These are phyloP conservation scores for Achaetomiella virescens DNA, from an alignment of 495 filamentous ascomycete genomes.

Conservation along the genomic window DNA sequence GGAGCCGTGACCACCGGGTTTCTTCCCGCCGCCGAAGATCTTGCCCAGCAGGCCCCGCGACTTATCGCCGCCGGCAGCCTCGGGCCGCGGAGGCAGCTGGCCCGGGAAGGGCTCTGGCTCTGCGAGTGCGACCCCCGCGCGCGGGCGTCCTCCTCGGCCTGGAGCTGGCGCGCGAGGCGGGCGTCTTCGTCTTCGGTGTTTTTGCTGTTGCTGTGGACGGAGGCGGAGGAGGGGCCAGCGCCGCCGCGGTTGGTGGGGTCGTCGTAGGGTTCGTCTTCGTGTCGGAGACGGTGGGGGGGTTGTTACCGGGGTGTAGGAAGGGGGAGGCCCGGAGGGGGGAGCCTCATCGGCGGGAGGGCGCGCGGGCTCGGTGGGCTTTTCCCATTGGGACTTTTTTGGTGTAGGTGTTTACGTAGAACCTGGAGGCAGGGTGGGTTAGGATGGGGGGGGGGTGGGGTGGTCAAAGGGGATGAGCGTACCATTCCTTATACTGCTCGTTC, in stretches of 20 bases:
- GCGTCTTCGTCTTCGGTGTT: conserved; percentile 57
- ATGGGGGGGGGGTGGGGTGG: background rate
- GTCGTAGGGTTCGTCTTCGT: conserved; percentile 39
- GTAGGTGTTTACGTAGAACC: conserved; percentile 84
- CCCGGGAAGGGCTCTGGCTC: conserved; percentile 31
- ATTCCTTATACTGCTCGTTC: conserved; percentile 70
- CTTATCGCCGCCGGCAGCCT: conserved; percentile 32
- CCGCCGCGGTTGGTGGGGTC: conserved; percentile 38
- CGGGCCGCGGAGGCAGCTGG: conserved; percentile 36
- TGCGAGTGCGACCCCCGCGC: conserved; percentile 27
- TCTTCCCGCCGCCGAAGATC: conserved; percentile 41
- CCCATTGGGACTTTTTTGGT: conserved; percentile 88
- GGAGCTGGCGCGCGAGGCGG: conserved; percentile 64
- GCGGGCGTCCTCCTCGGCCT: conserved; percentile 74
- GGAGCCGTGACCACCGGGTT: conserved; percentile 12
- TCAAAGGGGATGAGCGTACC: conserved; percentile 42
- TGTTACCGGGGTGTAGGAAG: conserved; percentile 51
- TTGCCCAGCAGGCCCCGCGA: conserved; percentile 46
- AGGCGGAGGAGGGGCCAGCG: conserved; percentile 34
- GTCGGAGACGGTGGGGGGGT: conserved; percentile 41
- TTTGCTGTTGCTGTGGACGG: conserved; percentile 3
- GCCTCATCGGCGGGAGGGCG: conserved; percentile 32
- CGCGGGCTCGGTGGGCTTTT: conserved; percentile 60
- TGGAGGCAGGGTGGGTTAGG: conserved; percentile 20
- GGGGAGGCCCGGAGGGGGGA: conserved; percentile 52